phyloP scores from a whole-genome alignment of 495 filamentous ascomycete species.

The Penicillium chermesinum region DNA sequence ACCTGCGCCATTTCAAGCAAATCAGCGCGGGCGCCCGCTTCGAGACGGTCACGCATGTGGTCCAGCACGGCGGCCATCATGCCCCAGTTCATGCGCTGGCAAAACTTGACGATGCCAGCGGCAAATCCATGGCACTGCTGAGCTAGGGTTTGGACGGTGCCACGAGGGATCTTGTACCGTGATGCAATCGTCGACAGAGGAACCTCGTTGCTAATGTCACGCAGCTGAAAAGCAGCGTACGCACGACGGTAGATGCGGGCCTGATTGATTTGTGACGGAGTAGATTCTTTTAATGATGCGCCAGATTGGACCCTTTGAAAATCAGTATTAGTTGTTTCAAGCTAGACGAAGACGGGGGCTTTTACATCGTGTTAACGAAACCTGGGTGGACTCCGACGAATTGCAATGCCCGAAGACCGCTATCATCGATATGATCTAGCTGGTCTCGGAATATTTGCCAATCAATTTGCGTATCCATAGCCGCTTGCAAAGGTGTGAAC shows the following conservation, averaged over 20 bases:
- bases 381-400: constrained; percentile 66
- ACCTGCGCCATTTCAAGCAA: constrained; percentile 69
- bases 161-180: constrained; percentile 66
- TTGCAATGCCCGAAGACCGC: constrained; percentile 60
- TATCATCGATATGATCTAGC: constrained; percentile 65
- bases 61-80: constrained; percentile 69
- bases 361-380: constrained; percentile 66
- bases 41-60: constrained; percentile 70
- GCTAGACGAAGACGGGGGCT: background rate
- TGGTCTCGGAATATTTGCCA: constrained; percentile 71
- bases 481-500: constrained; percentile 63
- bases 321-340: background rate
- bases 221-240: constrained; percentile 74
- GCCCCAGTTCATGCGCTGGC: constrained; percentile 69
- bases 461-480: constrained; percentile 50
- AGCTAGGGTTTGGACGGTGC: constrained; percentile 65
- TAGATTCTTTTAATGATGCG: constrained; percentile 57
- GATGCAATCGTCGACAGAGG: constrained; percentile 64
- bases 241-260: constrained; percentile 69
- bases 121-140: constrained; percentile 78
- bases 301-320: constrained; percentile 61
- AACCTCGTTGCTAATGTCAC: constrained; percentile 75
- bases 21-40: constrained; percentile 69
- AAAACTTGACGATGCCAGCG: constrained; percentile 71
- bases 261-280: constrained; percentile 51